A percentile compares a stretch with the other conserved stretches of the same genome.
Conservation (phyloP, 371 early-diverging fungal genomes). For the Mortierella polycephala region DNA sequence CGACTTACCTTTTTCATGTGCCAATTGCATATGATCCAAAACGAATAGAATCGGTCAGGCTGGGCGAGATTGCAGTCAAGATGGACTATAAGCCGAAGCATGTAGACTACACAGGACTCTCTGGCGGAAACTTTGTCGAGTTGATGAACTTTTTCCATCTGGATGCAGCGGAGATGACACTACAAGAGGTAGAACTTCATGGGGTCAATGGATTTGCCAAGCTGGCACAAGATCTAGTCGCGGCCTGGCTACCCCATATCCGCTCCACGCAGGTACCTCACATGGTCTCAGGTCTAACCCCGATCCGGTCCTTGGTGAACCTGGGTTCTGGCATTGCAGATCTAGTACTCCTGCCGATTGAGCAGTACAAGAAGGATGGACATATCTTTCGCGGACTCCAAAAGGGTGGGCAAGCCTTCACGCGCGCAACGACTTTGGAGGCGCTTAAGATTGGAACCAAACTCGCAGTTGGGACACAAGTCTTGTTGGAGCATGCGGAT, state of each 20-base stretch:
- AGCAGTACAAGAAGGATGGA: conserved; percentile 94
- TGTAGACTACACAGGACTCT: conserved; percentile 77
- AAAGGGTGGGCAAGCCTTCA: conserved; percentile 90
- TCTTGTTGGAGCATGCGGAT: conserved; percentile 91
- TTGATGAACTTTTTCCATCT: conserved; percentile 93
- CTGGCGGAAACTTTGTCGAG: conserved; percentile 85
- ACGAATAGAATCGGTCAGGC: conserved; percentile 67
- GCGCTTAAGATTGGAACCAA: conserved; percentile 89
- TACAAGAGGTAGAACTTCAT: conserved; percentile 78
- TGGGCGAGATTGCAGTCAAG: conserved; percentile 83
- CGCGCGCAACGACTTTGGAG: conserved; percentile 89
- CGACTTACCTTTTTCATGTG: not conserved
- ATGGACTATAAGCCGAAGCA: conserved; percentile 97
- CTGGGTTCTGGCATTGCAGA: conserved; percentile 93
- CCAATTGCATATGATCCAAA: too few species aligned
- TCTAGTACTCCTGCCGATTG: conserved; percentile 90
- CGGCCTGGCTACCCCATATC: conserved; percentile 92
- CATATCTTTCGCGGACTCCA: conserved; percentile 87
- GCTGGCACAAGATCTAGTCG: conserved; percentile 65
- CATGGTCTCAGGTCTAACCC: conserved; percentile 91
- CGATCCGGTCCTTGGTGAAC: conserved; percentile 90
- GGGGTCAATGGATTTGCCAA: conserved; percentile 66
- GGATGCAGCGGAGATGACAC: conserved; percentile 89
- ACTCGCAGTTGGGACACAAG: conserved; percentile 91
- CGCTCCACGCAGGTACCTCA: conserved; percentile 87